These are phyloP conservation scores for Fusarium pilosicola DNA, from an alignment of 2,329 filamentous ascomycete genomes.

Conservation along the genomic window DNA sequence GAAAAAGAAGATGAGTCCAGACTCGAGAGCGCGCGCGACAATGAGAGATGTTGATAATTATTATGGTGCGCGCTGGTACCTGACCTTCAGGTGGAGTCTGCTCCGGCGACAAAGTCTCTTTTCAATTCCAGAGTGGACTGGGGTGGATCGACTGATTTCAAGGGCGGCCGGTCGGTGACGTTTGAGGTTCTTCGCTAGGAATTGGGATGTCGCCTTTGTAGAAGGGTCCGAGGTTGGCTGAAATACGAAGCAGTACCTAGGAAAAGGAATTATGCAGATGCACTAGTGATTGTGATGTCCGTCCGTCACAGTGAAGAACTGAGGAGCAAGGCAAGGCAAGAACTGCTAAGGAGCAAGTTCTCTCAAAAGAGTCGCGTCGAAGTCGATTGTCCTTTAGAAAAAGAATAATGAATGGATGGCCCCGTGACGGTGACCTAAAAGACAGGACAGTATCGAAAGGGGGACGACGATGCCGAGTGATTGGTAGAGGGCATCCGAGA, in stretches of 20 bases:
- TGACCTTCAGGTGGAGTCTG: conserved; percentile 26
- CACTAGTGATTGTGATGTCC: conserved; percentile 8
- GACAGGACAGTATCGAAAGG: conserved; percentile 28
- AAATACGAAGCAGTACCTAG: conserved; percentile 2
- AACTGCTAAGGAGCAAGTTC: conserved; percentile 10
- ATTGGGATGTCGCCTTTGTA: conserved; percentile 24
- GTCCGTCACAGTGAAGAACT: conserved; percentile 4
- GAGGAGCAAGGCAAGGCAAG: neutral
- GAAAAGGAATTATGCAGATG: conserved; percentile 24
- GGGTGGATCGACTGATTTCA: conserved; percentile 39
- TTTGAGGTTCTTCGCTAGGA: conserved; percentile 33
- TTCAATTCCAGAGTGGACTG: conserved; percentile 26
- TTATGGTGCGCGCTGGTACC: conserved; percentile 7
- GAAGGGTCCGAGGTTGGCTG: conserved; percentile 22
- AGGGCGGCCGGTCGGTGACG: conserved; percentile 36
- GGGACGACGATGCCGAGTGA: conserved; percentile 33
- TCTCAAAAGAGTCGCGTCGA: conserved; percentile 1
- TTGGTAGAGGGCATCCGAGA: conserved; percentile 29
- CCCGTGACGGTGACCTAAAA: conserved; percentile 28
- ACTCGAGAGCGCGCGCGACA: neutral
- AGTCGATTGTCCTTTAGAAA: conserved; percentile 14
- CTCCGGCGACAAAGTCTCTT: conserved; percentile 30
- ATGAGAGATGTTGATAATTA: neutral
- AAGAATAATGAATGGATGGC: conserved; percentile 32
- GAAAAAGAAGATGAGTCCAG: conserved; percentile 10